Base-by-base conservation (phyloP, 2,329 filamentous ascomycete genomes). In the Verticillium dahliae region DNA sequence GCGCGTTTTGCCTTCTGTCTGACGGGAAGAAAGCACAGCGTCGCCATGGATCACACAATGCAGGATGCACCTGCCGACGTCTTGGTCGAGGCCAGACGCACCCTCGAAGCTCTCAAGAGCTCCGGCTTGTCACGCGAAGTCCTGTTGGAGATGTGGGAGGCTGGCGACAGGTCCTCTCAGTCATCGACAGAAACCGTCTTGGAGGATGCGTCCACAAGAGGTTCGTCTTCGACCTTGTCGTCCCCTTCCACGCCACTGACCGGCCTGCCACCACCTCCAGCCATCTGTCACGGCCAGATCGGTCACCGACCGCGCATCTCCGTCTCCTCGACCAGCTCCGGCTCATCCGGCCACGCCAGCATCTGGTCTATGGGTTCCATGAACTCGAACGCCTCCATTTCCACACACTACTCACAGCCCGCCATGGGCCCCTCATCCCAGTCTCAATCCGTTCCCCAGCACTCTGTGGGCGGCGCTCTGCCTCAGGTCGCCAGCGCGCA, bases 311-410 rank as follows among this genome's bases (percentile, higher is more conserved):
- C 77, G 38, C 72, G 77, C 57, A 78, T 80, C 60, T 79, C 78
- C n/a, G 73, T 79, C 38, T 82, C 80, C 0, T 81, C 80, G 2
- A 79, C 79, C 7, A 81, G 79, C 68, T 80, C 79, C 11, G 76
- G 76, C 18, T 81, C 79, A 18, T 81, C 79, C 4, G 79, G 79
- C n/a, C 77, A 80, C 54, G 65, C 64, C 27, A 65, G 64, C 41
- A 65, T 66, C 45, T 66, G 75, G 7, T 75, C 75, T 54, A 73
- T 77, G 65, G 63, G 64, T n/a, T 66, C 63, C 52, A 60, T 64
- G 22, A 62, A 64, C 37, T 66, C 64, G 13, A 65, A 62, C n/a
- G 62, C 64, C 31, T 65, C 65, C 35, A 66, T 72, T 60, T 69
- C 72, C 50, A 72, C 70, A 7, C 68, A 71, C 54, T 68, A 76